phyloP scores from a whole-genome alignment of 2,329 filamentous ascomycete species.

The Nemania diffusa region DNA sequence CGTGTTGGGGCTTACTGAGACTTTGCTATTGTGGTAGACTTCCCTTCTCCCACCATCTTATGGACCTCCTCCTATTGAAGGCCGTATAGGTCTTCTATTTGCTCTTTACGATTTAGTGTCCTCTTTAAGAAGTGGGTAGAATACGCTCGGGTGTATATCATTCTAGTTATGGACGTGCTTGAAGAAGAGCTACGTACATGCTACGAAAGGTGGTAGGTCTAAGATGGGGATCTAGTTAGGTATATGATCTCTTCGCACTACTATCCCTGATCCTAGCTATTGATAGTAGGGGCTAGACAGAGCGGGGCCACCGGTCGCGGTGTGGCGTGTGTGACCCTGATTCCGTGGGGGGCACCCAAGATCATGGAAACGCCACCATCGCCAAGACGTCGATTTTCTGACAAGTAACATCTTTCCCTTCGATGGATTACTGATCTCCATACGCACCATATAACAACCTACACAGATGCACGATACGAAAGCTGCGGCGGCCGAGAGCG shows the following conservation, averaged over 20 bases:
- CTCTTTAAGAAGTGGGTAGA: neutral
- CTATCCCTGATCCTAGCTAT: neutral
- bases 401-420: neutral
- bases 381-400: neutral
- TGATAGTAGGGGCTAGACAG: neutral
- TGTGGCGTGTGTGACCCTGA: conserved; percentile 19
- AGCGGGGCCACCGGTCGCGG: neutral
- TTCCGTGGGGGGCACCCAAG: conserved; percentile 22
- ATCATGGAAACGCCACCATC: neutral
- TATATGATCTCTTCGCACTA: neutral
- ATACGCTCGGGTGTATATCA: too few species aligned
- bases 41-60: neutral
- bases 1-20: neutral
- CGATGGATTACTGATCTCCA: conserved; percentile 6
- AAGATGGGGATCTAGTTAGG: neutral
- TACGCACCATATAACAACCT: conserved; percentile 22
- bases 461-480: conserved; percentile 20
- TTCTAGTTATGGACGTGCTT: neutral
- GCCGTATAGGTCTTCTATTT: neutral
- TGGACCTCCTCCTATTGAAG: neutral
- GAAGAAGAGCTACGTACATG: neutral
- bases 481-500: conserved; percentile 17
- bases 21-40: neutral
- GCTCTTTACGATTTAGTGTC: neutral
- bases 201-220: neutral